These are phyloP conservation scores for Paradendryphiella salina DNA, from an alignment of 2,329 filamentous ascomycete genomes.

Conservation along the genomic window DNA sequence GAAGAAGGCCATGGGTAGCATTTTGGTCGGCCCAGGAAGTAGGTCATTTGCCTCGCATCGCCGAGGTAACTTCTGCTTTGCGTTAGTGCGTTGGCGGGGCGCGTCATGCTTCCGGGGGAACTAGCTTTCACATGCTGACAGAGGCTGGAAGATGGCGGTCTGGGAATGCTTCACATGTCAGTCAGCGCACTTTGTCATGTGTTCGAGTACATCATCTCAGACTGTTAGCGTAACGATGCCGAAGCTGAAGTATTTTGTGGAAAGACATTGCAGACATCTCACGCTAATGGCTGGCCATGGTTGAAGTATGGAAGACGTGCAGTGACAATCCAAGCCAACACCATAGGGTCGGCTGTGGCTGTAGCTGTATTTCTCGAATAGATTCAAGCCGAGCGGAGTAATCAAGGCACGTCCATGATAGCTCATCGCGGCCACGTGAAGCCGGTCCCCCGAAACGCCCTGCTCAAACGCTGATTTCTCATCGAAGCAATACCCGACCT, in stretches of 20 bases:
- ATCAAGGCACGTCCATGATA: slow-evolving; percentile 1
- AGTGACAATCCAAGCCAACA: not conserved
- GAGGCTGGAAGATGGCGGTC: not conserved
- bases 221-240: slow-evolving; percentile 1
- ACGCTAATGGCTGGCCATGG: no score
- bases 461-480: slow-evolving; percentile 23
- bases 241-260: not conserved
- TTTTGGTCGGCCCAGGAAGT: slow-evolving; percentile 2
- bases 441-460: slow-evolving; percentile 30
- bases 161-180: slow-evolving; percentile 11
- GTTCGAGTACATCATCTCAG: not conserved
- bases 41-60: slow-evolving; percentile 19
- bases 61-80: slow-evolving; percentile 20
- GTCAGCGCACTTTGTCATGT: slow-evolving; percentile 1
- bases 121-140: slow-evolving; percentile 27
- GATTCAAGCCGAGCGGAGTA: not conserved
- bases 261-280: no score
- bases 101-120: slow-evolving; percentile 19
- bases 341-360: not conserved
- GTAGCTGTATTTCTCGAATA: not conserved
- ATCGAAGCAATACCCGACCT: slow-evolving; percentile 11
- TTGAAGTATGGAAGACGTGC: no score
- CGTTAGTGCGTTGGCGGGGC: slow-evolving; percentile 20
- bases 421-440: slow-evolving; percentile 2
- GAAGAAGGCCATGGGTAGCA: not conserved